Conservation (phyloP, 352 stramenopile genomes). For the Lagenidium giganteum region DNA sequence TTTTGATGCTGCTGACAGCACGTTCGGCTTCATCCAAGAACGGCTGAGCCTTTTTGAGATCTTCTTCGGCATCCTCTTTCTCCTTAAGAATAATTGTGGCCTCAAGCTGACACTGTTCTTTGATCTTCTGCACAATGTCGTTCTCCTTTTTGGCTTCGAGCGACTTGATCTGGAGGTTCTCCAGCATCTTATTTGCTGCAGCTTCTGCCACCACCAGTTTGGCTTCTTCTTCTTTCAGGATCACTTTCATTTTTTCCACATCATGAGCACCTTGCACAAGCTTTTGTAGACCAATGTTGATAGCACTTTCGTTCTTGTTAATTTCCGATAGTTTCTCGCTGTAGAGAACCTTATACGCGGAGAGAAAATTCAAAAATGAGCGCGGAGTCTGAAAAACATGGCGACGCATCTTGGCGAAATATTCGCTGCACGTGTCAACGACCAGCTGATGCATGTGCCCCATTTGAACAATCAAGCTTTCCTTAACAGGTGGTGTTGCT, state of each 20-base stretch:
- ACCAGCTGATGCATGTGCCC: conserved; percentile 69
- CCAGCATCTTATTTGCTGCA: conserved; percentile 80
- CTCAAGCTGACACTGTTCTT: conserved; percentile 80
- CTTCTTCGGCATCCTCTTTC: conserved; percentile 83
- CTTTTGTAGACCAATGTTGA: conserved; percentile 87
- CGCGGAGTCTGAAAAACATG: conserved; percentile 88
- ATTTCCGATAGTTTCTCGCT: conserved; percentile 72
- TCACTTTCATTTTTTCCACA: conserved; percentile 88
- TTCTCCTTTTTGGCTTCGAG: conserved; percentile 89
- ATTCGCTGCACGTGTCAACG: conserved; percentile 59
- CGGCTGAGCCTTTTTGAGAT: conserved; percentile 86
- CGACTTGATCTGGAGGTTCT: conserved; percentile 69
- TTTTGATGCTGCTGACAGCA: conserved; percentile 83
- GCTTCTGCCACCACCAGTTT: conserved; percentile 82
- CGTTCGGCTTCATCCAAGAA: conserved; percentile 88
- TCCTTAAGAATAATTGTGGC: conserved; percentile 73
- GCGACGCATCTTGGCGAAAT: conserved; percentile 70
- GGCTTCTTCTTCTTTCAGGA: conserved; percentile 83
- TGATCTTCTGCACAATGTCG: conserved; percentile 85
- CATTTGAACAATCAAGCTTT: conserved; percentile 69
- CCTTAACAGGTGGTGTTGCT: conserved; percentile 43
- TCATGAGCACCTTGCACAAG: conserved; percentile 82
- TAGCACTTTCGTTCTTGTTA: conserved; percentile 67
- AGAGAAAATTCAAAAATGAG: conserved; percentile 85
- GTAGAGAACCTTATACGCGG: conserved; percentile 77